Evolutionary conservation across 768 basidiomycete species (phyloP), one percentile per base, ranked within the genome.

Genomic region (Leccinum obscurum): DNA sequence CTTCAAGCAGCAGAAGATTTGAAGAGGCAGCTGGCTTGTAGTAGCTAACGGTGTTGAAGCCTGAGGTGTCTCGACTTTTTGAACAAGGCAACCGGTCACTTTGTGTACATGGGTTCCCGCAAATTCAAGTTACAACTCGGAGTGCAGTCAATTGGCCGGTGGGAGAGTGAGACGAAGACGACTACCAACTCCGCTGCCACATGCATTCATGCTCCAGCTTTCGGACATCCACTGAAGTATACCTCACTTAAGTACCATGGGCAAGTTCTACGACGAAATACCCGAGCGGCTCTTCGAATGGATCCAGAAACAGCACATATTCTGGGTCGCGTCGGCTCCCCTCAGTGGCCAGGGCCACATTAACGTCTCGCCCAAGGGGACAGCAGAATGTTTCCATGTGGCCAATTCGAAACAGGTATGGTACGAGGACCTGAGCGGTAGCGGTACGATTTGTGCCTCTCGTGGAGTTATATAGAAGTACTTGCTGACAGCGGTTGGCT

Each of bases 351-450:
- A 81, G 6, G 87, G 85, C 0, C 84, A 85, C 61, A 75, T 90
- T 55, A 89, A 90, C 62, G 70, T 90, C 17, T 88, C 86, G 1
- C 86, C 88, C 0, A 89, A 90, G 70, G 85, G 86, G 41, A 76
- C 84, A 44, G 75, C 79, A 63, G 83, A 84, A n/a, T 83, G 79
- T 3, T 87, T 90, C 67, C 85, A 85, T 61, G 70, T 89, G 60
- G 77, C 80, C 17, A 76, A 85, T 58, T 70, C 79, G 9, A 81
- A 81, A 77, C 48, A 75, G 71, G 84, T 86, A 2, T 90, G 88
- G 89, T 90, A 90, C 62, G 87, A 90, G 66, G 88, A 90, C 68
- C 76, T 88, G 49, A 85, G 83, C 15, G 89, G 89, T 9, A 85
- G 86, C 61, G 87, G 87, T 86, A 74, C 20, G 44, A 46, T 46